A percentile compares a stretch with the other conserved stretches of the same genome.
Conservation (phyloP, 495 filamentous ascomycete species). For the Friedmanniomyces endolithicus region DNA sequence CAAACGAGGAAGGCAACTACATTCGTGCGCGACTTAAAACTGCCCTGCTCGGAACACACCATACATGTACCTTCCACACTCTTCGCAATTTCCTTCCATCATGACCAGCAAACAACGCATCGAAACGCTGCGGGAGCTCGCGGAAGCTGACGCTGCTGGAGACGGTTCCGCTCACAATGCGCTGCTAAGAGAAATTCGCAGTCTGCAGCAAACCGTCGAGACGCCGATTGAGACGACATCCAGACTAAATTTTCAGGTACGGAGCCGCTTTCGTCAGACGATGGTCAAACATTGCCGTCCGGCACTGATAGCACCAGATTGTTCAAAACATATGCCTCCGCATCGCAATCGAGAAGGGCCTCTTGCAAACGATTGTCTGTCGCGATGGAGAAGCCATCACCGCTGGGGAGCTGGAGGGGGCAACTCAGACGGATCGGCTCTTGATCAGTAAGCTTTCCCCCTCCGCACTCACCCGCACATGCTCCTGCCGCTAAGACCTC, state of each 20-base stretch:
- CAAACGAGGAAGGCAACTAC: too few relatives aligned
- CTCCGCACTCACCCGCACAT: neutral
- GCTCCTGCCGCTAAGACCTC: neutral
- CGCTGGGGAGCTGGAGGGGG: neutral
- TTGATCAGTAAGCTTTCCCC: slow-evolving; percentile 3
- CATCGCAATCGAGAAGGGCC: neutral
- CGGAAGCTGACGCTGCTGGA: neutral
- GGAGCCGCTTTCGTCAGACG: too few relatives aligned
- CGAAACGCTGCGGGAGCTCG: neutral
- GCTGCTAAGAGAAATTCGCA: neutral
- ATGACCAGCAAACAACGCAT: neutral
- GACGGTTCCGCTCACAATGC: neutral
- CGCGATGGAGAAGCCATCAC: neutral
- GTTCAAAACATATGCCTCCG: slow-evolving; percentile 3
- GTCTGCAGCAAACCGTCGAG: slow-evolving; percentile 3
- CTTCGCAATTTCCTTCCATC: too few relatives aligned
- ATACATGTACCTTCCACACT: too few relatives aligned
- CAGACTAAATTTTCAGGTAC: slow-evolving; percentile 8
- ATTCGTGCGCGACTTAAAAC: too few relatives aligned
- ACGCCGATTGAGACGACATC: slow-evolving; percentile 8
- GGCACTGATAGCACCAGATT: neutral
- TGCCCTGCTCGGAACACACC: too few relatives aligned
- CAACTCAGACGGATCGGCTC: neutral
- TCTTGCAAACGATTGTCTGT: neutral
- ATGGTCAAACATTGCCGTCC: too few relatives aligned